These are phyloP conservation scores for Paraphysoderma sedebokerense DNA, from an alignment of 371 early-diverging fungal genomes.

Conservation along the genomic window DNA sequence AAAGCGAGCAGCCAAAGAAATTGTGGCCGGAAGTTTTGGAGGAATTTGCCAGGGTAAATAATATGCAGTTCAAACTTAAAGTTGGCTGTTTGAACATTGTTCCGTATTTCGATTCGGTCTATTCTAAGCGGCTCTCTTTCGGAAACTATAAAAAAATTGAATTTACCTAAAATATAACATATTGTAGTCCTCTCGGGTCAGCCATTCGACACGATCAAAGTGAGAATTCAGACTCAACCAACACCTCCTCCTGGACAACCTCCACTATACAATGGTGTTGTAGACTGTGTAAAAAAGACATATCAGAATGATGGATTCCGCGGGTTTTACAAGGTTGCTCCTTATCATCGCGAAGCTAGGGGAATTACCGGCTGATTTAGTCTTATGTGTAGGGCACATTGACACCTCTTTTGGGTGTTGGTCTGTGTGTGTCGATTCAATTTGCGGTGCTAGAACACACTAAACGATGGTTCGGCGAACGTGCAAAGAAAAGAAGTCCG, in stretches of 20 bases:
- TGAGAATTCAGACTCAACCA: constrained; percentile 30
- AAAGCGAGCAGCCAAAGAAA: constrained; percentile 17
- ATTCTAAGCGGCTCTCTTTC: too few species aligned
- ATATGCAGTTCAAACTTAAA: too few species aligned
- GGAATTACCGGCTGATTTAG: not conserved
- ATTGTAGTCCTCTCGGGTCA: not conserved
- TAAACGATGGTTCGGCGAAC: constrained; percentile 24
- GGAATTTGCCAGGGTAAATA: constrained; percentile 36
- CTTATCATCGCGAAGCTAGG: not conserved
- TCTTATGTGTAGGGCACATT: constrained; percentile 17
- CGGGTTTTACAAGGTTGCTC: constrained; percentile 26
- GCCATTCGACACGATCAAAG: constrained; percentile 36
- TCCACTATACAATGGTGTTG: constrained; percentile 17
- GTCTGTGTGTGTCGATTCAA: constrained; percentile 36
- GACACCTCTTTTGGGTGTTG: constrained; percentile 30
- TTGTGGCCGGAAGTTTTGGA: constrained; percentile 29
- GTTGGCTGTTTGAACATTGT: too few species aligned
- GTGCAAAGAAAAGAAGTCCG: constrained; percentile 6
- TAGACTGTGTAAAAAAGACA: constrained; percentile 26
- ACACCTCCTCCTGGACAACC: too few species aligned
- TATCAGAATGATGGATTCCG: constrained; percentile 19
- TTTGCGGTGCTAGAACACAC: constrained; percentile 26
- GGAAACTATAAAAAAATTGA: not conserved
- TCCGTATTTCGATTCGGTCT: too few species aligned
- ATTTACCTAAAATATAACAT: not conserved